Base-by-base conservation (phyloP, 805 yeast species). In the Starmerella floris region DNA sequence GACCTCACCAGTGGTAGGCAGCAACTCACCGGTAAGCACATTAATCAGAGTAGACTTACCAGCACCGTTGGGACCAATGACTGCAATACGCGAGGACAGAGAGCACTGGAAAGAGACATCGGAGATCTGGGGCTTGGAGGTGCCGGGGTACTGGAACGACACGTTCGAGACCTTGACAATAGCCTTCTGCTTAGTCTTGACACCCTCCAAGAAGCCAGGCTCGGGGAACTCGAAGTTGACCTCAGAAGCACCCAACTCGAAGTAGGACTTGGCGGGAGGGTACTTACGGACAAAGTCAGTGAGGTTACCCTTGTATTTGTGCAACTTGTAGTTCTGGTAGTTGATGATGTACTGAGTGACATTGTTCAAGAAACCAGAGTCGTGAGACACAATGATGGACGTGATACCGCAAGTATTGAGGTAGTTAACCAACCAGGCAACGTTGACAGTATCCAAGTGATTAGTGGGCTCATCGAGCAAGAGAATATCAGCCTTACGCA, bases 161-260 rank as follows among this genome's bases (percentile, higher is more conserved):
- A 91, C 87, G 76, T 83, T 76, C 52, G 83, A 72, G 56, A 91
- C 97, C 78, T 91, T 91, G 64, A 91, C 97, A 70, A 91, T 91
- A 65, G 98, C 98, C 76, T 88, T 88, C 74, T 88, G 97, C 77
- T 91, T 91, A 65, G 98, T 91, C 85, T 91, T 91, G 63, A 91
- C 98, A 83, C 98, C 98, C 77, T 91, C 97, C 64, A 91, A 79
- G 94, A 80, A 88, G 83, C 98, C 98, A 70, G 98, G 98, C 73
- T 83, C 96, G 67, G 98, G 98, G 96, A 91, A 91, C 58, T 63
- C 68, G 80, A 91, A 91, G 72, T 87, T 94, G 61, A 87, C 70
- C 65, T 84, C 96, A 56, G 98, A 88, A 62, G 96, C 96, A 65
- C 95, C 95, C 62, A 91, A 77, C 74, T 88, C 97, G 75, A 84